A percentile compares a stretch with the other conserved stretches of the same genome.
Evolutionary conservation across 1,284 basidiomycete species (phyloP).

Genomic region (Cystobasidium slooffiae): DNA sequence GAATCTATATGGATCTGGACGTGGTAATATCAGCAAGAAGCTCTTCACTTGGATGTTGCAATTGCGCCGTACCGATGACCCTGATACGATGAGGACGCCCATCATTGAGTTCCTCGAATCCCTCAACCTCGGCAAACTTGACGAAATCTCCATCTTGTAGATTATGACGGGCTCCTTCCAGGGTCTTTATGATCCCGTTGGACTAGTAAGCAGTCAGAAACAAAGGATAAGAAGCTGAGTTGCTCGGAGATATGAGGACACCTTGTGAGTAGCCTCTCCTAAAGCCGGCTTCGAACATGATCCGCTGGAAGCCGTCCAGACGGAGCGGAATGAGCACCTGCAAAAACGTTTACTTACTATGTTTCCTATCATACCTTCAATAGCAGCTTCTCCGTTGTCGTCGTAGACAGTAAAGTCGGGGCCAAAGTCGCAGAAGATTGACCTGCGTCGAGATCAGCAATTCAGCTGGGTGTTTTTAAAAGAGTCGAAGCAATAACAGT

Average conservation of each 20-base stretch:
- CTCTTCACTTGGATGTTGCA: constrained; percentile 78
- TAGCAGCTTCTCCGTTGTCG: constrained; percentile 89
- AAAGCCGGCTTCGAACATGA: no score
- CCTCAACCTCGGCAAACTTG: constrained; percentile 95
- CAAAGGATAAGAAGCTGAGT: no score
- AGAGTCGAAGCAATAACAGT: constrained; percentile 54
- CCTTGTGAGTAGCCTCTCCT: no score
- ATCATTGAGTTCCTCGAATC: constrained; percentile 88
- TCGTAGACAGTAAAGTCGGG: constrained; percentile 92
- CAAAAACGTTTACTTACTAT: constrained; percentile 83
- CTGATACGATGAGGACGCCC: no score
- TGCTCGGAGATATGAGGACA: no score
- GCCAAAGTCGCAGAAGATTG: constrained; percentile 97
- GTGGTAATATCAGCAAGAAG: constrained; percentile 1
- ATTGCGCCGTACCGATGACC: constrained; percentile 90
- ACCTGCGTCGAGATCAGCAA: constrained; percentile 60
- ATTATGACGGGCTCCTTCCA: constrained; percentile 96
- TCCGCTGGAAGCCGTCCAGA: no score
- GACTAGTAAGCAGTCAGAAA: no score
- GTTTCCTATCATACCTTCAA: constrained; percentile 93
- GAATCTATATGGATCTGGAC: constrained; percentile 86
- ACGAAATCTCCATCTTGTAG: constrained; percentile 98
- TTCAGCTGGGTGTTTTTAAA: constrained; percentile 50
- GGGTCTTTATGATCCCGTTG: constrained; percentile 94
- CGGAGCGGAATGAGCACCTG: no score